Evolutionary conservation across 1,284 basidiomycete genomes (phyloP).

Genomic region (Cryptococcus sp.): DNA sequence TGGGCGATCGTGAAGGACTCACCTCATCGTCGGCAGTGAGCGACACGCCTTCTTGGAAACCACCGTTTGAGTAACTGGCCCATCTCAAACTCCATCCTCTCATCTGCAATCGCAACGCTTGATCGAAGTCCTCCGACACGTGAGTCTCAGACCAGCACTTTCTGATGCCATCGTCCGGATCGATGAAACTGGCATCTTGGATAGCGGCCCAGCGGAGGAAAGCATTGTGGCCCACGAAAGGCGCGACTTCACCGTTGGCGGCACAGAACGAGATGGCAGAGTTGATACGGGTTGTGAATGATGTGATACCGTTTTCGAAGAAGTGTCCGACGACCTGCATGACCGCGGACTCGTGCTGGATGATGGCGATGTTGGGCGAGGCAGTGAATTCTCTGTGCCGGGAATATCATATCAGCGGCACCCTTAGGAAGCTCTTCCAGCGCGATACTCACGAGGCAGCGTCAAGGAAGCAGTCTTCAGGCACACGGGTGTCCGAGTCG

Average conservation of each 20-base stretch:
- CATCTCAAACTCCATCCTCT: slow-evolving; percentile 73
- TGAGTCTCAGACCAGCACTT: slow-evolving; percentile 80
- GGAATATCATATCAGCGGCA: background rate
- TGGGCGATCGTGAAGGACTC: background rate
- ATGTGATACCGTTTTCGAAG: slow-evolving; percentile 78
- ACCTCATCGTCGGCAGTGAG: slow-evolving; percentile 58
- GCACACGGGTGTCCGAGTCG: slow-evolving; percentile 80
- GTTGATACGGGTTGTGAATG: slow-evolving; percentile 73
- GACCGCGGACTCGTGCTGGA: slow-evolving; percentile 52
- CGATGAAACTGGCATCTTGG: slow-evolving; percentile 76
- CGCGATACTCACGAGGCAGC: slow-evolving; percentile 62
- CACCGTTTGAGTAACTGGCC: slow-evolving; percentile 78
- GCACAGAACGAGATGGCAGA: slow-evolving; percentile 65
- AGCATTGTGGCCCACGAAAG: slow-evolving; percentile 86
- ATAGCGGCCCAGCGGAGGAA: slow-evolving; percentile 84
- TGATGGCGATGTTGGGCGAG: slow-evolving; percentile 39
- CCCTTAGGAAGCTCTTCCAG: background rate
- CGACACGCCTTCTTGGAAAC: slow-evolving; percentile 85
- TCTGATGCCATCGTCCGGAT: slow-evolving; percentile 64
- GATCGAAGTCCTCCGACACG: slow-evolving; percentile 80
- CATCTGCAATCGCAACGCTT: slow-evolving; percentile 66
- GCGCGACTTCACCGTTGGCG: slow-evolving; percentile 71
- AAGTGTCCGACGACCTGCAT: slow-evolving; percentile 84
- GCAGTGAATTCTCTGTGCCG: slow-evolving; percentile 25
- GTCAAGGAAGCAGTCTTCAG: slow-evolving; percentile 81